Percentiles rank a stretch among this genome's conserved stretches.
Evolutionary conservation across 768 basidiomycete species (phyloP).

Genomic region (Mycena venus): DNA sequence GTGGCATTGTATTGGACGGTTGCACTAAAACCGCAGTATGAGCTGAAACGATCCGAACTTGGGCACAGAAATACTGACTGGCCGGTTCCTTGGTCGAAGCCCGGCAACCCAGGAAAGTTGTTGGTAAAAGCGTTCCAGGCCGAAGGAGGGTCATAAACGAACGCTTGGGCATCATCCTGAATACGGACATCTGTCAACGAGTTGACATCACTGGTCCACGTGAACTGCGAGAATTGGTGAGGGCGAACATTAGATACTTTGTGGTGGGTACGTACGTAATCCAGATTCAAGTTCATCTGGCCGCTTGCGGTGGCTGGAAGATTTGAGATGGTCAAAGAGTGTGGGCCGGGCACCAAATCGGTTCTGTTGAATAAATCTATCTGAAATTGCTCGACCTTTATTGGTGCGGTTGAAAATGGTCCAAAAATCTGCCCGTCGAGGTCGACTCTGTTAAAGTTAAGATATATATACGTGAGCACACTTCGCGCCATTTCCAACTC

Average conservation of each 20-base stretch:
- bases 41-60: neutral
- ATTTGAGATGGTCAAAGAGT: slow-evolving; percentile 7
- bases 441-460: too few species aligned
- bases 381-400: too few species aligned
- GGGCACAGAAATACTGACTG: neutral
- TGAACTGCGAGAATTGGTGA: neutral
- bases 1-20: neutral
- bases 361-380: slow-evolving; percentile 18
- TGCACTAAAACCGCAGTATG: neutral
- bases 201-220: slow-evolving; percentile 13
- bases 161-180: slow-evolving; percentile 12
- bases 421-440: neutral
- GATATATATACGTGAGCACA: neutral
- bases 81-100: slow-evolving; percentile 18
- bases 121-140: neutral
- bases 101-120: neutral
- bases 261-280: neutral
- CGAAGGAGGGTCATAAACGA: neutral
- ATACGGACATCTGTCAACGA: slow-evolving; percentile 5
- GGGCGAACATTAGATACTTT: neutral
- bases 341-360: neutral
- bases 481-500: too few species aligned
- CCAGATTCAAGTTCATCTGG: neutral
- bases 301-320: neutral
- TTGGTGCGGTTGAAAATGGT: too few species aligned